These are phyloP conservation scores for Didymosphaeria variabile DNA, from an alignment of 2,329 filamentous ascomycete species.

Conservation along the genomic window DNA sequence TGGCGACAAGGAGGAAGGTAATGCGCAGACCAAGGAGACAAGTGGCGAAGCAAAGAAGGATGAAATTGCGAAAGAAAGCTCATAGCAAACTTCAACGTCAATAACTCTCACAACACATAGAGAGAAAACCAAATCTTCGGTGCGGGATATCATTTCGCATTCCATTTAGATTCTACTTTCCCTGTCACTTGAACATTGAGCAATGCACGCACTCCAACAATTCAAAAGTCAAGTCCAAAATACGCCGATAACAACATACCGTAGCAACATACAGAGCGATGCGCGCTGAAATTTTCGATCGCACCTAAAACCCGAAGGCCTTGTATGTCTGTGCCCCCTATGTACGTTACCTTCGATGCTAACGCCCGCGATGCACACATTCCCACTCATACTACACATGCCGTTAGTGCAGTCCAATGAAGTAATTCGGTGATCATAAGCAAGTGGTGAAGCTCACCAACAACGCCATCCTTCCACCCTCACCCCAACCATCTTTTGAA, in stretches of 20 bases:
- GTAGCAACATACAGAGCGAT: background rate
- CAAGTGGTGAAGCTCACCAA: constrained; percentile 13
- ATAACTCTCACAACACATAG: background rate
- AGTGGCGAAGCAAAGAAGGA: constrained; percentile 7
- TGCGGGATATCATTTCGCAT: background rate
- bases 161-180: background rate
- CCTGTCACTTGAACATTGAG: background rate
- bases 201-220: no score
- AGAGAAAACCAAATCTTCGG: background rate
- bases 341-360: background rate
- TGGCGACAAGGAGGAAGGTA: constrained; percentile 39
- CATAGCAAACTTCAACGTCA: background rate
- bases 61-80: background rate
- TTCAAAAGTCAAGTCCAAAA: background rate
- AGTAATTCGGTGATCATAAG: constrained; percentile 3
- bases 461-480: background rate
- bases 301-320: background rate
- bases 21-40: constrained; percentile 7
- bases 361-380: constrained; percentile 57
- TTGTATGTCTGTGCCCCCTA: background rate
- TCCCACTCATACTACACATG: constrained; percentile 64
- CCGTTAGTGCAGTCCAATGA: background rate
- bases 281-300: background rate
- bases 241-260: background rate
- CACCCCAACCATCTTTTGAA: background rate